phyloP scores from a whole-genome alignment of 202 grass and related monocot genomes.

The Dendrocalamus latiflorus region DNA sequence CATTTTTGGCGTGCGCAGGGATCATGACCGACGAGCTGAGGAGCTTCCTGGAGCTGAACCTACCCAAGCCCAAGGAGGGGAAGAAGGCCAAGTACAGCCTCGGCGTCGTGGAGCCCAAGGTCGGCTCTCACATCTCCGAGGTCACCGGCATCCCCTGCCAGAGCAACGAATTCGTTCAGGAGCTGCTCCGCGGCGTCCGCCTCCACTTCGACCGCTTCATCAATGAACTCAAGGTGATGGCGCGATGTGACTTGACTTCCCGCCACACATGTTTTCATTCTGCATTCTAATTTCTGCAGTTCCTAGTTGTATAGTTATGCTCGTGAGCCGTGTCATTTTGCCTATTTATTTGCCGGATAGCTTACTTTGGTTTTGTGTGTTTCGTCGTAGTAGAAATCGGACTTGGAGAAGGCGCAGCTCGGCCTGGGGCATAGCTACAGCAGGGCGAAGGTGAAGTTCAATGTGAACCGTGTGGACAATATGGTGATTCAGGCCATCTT shows the following conservation, averaged over 20 bases:
- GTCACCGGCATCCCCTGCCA: too few species aligned
- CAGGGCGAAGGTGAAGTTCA: too few species aligned
- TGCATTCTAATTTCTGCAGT: not conserved
- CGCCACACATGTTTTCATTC: too few species aligned
- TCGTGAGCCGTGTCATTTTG: not conserved
- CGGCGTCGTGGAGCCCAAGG: too few species aligned
- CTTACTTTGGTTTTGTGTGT: slow-evolving; percentile 20
- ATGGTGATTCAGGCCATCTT: too few species aligned
- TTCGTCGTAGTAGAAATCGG: too few species aligned
- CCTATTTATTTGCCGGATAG: not conserved
- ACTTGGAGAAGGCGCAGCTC: too few species aligned
- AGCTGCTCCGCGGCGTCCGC: slow-evolving; percentile 69
- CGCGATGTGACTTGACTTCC: not conserved
- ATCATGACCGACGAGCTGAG: slow-evolving; percentile 84
- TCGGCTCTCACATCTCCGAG: too few species aligned
- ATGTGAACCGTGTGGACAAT: too few species aligned
- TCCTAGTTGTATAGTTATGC: not conserved
- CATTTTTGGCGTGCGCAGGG: slow-evolving; percentile 25
- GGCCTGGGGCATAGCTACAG: too few species aligned
- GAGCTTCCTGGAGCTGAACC: slow-evolving; percentile 80
- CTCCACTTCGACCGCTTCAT: slow-evolving; percentile 80
- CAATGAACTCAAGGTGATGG: slow-evolving; percentile 89
- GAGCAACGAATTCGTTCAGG: slow-evolving; percentile 83
- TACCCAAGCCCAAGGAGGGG: slow-evolving; percentile 77
- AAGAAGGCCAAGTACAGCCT: too few species aligned